Conservation (phyloP, 768 basidiomycete species). For the Tylopilus felleus region DNA sequence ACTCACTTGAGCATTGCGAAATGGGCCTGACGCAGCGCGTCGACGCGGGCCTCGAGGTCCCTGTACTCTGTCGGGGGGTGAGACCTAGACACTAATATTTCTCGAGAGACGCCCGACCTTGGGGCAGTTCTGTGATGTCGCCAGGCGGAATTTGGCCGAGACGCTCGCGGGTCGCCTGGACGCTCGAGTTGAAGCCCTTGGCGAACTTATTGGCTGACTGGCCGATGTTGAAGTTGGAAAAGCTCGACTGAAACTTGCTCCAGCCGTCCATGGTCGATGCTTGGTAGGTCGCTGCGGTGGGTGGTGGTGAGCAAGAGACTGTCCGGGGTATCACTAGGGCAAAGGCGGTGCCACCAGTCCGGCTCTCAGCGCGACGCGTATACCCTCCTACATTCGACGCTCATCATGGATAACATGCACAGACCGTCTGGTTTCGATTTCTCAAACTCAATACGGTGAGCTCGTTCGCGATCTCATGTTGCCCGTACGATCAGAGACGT, state of each 20-base stretch:
- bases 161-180: constrained; percentile 84
- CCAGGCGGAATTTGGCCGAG: constrained; percentile 88
- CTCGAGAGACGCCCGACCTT: constrained; percentile 45
- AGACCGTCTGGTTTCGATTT: constrained; percentile 70
- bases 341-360: constrained; percentile 21
- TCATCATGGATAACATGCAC: constrained; percentile 46
- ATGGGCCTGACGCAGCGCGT: constrained; percentile 82
- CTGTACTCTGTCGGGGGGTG: constrained; percentile 73
- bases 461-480: background rate
- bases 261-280: constrained; percentile 46
- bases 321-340: constrained; percentile 6
- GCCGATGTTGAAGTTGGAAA: constrained; percentile 65
- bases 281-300: background rate
- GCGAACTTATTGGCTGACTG: constrained; percentile 73
- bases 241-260: constrained; percentile 62
- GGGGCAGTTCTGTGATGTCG: constrained; percentile 92
- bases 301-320: constrained; percentile 1
- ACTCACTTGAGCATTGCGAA: constrained; percentile 72
- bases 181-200: constrained; percentile 76
- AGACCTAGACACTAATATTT: background rate
- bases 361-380: constrained; percentile 37
- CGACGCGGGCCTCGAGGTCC: constrained; percentile 91
- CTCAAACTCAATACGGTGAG: constrained; percentile 68
- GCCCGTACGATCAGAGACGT: background rate
- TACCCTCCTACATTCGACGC: background rate